Conservation (phyloP, 2,329 filamentous ascomycete genomes). For the Exophiala sideris region DNA sequence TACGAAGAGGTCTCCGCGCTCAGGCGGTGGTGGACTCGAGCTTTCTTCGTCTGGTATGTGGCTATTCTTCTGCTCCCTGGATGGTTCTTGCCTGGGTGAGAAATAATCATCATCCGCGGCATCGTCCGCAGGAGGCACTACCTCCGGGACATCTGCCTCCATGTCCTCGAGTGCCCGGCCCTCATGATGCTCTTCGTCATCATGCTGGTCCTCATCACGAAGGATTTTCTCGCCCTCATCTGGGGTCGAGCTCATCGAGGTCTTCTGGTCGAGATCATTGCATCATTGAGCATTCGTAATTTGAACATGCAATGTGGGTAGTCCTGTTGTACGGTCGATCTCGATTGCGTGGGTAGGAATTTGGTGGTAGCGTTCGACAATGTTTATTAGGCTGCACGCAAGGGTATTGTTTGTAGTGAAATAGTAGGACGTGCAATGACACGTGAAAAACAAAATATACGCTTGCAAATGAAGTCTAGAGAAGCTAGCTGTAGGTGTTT, state of each 20-base stretch:
- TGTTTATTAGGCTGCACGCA: too few relatives aligned
- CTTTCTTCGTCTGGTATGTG: conserved; percentile 12
- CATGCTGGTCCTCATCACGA: conserved; percentile 48
- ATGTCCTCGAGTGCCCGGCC: conserved; percentile 25
- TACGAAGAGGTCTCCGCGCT: conserved; percentile 5
- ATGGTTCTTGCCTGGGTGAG: not conserved
- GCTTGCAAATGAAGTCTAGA: too few relatives aligned
- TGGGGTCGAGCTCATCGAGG: conserved; percentile 67
- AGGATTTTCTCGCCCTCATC: conserved; percentile 60
- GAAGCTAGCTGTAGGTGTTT: too few relatives aligned
- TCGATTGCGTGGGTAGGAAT: too few relatives aligned
- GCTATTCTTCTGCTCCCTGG: conserved; percentile 16
- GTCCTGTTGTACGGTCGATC: too few relatives aligned
- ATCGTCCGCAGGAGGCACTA: conserved; percentile 7
- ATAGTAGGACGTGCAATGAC: too few relatives aligned
- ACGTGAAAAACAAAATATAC: too few relatives aligned
- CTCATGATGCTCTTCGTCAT: conserved; percentile 37
- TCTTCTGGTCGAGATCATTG: conserved; percentile 25
- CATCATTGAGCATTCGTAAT: conserved; percentile 3
- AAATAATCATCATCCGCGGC: not conserved
- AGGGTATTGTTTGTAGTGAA: too few relatives aligned
- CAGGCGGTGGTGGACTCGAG: not conserved
- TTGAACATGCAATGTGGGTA: too few relatives aligned
- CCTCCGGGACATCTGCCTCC: conserved; percentile 29
- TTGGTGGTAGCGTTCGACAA: too few relatives aligned